Conservation (phyloP, 768 basidiomycete genomes). For the Plicaturopsis crispa region DNA sequence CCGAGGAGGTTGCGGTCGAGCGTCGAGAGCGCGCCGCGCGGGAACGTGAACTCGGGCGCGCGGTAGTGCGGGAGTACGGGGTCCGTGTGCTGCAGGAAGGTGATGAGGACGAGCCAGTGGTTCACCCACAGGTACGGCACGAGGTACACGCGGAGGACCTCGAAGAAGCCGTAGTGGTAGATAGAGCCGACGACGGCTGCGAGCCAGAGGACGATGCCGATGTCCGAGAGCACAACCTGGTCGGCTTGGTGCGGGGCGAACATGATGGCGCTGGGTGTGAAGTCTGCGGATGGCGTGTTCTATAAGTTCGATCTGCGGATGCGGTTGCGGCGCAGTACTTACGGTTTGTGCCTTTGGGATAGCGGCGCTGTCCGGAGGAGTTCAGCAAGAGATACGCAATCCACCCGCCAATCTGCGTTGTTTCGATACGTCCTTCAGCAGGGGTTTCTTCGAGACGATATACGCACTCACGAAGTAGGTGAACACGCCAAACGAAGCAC, state of each 20-base stretch:
- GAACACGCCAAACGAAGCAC: slow-evolving; percentile 47
- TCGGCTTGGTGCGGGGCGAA: slow-evolving; percentile 72
- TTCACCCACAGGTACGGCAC: slow-evolving; percentile 79
- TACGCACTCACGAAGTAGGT: no score
- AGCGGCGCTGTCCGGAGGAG: slow-evolving; percentile 77
- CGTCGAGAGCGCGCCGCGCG: slow-evolving; percentile 49
- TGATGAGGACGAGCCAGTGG: slow-evolving; percentile 47
- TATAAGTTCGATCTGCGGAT: no score
- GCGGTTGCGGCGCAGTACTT: no score
- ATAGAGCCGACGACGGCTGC: slow-evolving; percentile 47
- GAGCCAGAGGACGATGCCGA: slow-evolving; percentile 76
- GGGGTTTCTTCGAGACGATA: no score
- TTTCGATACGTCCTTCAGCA: neutral
- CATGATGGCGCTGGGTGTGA: slow-evolving; percentile 69
- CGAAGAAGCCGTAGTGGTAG: slow-evolving; percentile 55
- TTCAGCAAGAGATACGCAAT: slow-evolving; percentile 77
- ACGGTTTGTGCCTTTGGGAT: slow-evolving; percentile 79
- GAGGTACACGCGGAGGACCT: slow-evolving; percentile 74
- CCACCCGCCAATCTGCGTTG: slow-evolving; percentile 71
- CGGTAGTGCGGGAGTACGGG: slow-evolving; percentile 52
- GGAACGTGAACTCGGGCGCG: slow-evolving; percentile 41
- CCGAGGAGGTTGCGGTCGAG: slow-evolving; percentile 68
- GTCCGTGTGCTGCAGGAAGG: slow-evolving; percentile 59
- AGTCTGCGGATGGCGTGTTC: slow-evolving; percentile 43
- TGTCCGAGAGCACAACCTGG: slow-evolving; percentile 75